phyloP scores from a whole-genome alignment of 345 rosid species.

The Pistacia atlantica region DNA sequence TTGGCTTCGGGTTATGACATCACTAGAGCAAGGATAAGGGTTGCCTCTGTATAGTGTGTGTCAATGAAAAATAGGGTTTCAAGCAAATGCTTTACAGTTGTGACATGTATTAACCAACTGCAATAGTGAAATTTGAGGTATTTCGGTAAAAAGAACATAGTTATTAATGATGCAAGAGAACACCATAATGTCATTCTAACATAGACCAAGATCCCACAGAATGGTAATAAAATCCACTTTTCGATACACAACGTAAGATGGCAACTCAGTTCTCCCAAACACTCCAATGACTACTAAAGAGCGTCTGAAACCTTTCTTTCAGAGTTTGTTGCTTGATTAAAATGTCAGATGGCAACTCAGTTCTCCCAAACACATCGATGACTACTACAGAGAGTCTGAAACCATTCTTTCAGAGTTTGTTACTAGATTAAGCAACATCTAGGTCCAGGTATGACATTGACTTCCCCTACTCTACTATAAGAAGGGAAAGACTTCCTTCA shows the following conservation, averaged over 20 bases:
- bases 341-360: no score
- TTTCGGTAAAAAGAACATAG: no score
- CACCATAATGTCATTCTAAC: not conserved
- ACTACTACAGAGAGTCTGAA: not conserved
- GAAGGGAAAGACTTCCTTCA: not conserved
- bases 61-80: not conserved
- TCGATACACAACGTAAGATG: not conserved
- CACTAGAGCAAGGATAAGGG: not conserved
- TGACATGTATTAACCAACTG: no score
- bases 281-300: not conserved
- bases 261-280: not conserved
- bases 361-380: no score
- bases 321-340: no score
- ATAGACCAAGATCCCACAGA: not conserved
- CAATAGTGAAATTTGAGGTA: no score
- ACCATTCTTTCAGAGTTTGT: conserved; percentile 1
- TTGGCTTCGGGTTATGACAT: not conserved
- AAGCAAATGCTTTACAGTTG: not conserved
- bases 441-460: not conserved
- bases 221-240: not conserved
- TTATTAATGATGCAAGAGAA: no score
- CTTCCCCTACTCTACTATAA: not conserved
- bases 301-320: not conserved
- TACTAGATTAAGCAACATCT: not conserved
- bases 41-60: not conserved